phyloP scores from a whole-genome alignment of 768 basidiomycete species.

The Neoboletus subvelutipes region DNA sequence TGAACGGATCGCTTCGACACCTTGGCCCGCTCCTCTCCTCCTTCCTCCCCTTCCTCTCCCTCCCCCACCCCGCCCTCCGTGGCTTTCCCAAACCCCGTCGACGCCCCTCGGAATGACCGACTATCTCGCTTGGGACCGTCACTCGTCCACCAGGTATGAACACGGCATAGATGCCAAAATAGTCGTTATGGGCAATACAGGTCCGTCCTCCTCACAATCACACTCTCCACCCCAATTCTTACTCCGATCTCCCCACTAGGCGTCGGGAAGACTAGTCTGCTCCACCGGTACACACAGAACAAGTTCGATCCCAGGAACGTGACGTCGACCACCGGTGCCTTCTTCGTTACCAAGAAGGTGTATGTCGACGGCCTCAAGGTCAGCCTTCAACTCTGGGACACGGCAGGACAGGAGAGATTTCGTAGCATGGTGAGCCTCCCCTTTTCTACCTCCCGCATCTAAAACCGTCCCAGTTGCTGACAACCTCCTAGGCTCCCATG shows the following conservation, averaged over 20 bases:
- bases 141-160: constrained; percentile 68
- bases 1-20: constrained; percentile 26
- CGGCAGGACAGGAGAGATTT: constrained; percentile 92
- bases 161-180: constrained; percentile 92
- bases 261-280: constrained; percentile 90
- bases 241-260: constrained; percentile 42
- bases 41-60: constrained; percentile 37
- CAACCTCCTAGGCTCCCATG: constrained; percentile 73
- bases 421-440: constrained; percentile 71
- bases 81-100: constrained; percentile 36
- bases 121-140: constrained; percentile 62
- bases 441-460: not conserved
- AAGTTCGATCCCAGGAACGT: constrained; percentile 87
- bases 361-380: constrained; percentile 83
- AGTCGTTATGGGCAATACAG: constrained; percentile 88
- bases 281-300: constrained; percentile 88
- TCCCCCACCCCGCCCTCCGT: constrained; percentile 45
- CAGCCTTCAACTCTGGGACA: constrained; percentile 87
- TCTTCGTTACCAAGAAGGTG: constrained; percentile 93
- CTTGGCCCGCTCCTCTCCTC: constrained; percentile 22
- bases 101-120: constrained; percentile 48
- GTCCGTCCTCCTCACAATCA: constrained; percentile 33
- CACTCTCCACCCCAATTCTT: constrained; percentile 19
- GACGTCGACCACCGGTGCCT: constrained; percentile 88
- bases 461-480: constrained; percentile 19